Conservation (phyloP, 2,329 filamentous ascomycete genomes). For the Aspergillus bombycis region DNA sequence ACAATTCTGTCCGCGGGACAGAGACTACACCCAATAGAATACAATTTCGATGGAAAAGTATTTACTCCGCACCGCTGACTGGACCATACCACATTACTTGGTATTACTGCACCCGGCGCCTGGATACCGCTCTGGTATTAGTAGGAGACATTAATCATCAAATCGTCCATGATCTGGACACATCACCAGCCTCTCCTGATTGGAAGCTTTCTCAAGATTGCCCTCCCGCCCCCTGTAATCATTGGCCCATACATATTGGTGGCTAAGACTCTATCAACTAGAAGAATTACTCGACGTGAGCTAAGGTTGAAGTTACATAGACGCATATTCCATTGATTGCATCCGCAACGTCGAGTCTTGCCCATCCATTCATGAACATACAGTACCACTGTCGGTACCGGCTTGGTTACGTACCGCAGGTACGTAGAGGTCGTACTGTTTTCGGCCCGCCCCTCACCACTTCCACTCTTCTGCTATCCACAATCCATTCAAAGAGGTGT, state of each 20-base stretch:
- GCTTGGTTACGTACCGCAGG: conserved; percentile 9
- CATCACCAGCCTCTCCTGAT: conserved; percentile 8
- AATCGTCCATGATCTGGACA: conserved; percentile 4
- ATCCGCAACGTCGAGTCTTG: neutral
- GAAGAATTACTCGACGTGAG: neutral
- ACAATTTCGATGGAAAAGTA: neutral
- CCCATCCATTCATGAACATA: neutral
- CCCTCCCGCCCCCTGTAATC: neutral
- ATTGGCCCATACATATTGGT: conserved; percentile 7
- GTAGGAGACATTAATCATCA: neutral
- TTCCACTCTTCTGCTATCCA: neutral
- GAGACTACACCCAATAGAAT: neutral
- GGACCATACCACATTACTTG: neutral
- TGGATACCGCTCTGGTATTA: neutral
- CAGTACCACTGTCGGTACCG: neutral
- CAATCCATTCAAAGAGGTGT: neutral
- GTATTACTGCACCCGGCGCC: conserved; percentile 9
- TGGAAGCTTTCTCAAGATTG: conserved; percentile 5
- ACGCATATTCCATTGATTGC: neutral
- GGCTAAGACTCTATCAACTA: conserved; percentile 4
- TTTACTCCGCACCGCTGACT: neutral
- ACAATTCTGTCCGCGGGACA: neutral
- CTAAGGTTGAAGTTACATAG: neutral
- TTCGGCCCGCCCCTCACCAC: conserved; percentile 5
- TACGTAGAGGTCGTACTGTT: conserved; percentile 14